Conservation (phyloP, 192 early-diverging fungal species). For the Coemansia sp. region DNA sequence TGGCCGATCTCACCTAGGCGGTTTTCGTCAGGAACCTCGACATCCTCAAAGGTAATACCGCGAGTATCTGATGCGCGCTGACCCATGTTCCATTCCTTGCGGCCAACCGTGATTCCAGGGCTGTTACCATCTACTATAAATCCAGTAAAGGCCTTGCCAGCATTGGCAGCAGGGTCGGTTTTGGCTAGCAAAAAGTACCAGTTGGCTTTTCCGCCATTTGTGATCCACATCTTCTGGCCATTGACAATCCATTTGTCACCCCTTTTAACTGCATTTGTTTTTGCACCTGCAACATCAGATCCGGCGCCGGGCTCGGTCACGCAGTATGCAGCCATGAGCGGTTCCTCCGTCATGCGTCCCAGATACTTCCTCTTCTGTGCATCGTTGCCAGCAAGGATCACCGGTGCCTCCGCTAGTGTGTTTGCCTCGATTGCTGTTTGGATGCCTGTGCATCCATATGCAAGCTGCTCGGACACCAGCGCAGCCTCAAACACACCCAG, state of each 20-base stretch:
- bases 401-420: slow-evolving; percentile 86
- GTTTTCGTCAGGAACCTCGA: slow-evolving; percentile 80
- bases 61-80: slow-evolving; percentile 91
- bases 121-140: slow-evolving; percentile 93
- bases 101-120: slow-evolving; percentile 86
- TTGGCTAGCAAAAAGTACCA: slow-evolving; percentile 96
- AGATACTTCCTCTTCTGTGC: slow-evolving; percentile 95
- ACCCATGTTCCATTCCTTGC: slow-evolving; percentile 98
- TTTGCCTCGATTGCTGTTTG: slow-evolving; percentile 99
- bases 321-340: slow-evolving; percentile 93
- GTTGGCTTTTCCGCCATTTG: slow-evolving; percentile 94
- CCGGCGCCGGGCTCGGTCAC: slow-evolving; percentile 81
- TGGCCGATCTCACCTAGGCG: slow-evolving; percentile 69
- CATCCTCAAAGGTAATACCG: slow-evolving; percentile 84
- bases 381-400: slow-evolving; percentile 85
- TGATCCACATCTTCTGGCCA: slow-evolving; percentile 98
- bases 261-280: slow-evolving; percentile 70
- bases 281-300: slow-evolving; percentile 72
- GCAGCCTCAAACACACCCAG: slow-evolving; percentile 86
- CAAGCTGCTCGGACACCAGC: slow-evolving; percentile 87
- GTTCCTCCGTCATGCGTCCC: slow-evolving; percentile 94
- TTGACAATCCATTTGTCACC: slow-evolving; percentile 81
- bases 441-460: slow-evolving; percentile 92
- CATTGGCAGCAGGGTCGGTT: slow-evolving; percentile 74
- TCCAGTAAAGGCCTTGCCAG: slow-evolving; percentile 90